Evolutionary conservation across 768 basidiomycete genomes (phyloP).

Genomic region (Amanita rubescens): DNA sequence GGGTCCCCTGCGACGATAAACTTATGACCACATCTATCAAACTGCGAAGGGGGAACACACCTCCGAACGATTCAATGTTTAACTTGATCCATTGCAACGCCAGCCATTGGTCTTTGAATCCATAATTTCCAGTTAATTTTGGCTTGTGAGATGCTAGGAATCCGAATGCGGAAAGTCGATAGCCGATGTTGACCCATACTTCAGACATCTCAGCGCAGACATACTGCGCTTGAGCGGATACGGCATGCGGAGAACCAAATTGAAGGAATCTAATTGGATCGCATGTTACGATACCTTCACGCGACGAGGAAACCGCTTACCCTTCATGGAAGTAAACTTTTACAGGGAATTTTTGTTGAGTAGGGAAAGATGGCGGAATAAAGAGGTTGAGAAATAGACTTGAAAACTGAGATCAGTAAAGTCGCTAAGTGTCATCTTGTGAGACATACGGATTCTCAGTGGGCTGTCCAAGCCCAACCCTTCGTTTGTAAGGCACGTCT

Average conservation of each 20-base stretch:
- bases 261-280: conserved; percentile 53
- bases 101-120: conserved; percentile 81
- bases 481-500: too few relatives aligned
- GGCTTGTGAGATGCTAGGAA: conserved; percentile 65
- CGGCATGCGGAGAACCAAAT: conserved; percentile 65
- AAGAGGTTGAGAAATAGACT: conserved; percentile 65
- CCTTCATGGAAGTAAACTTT: conserved; percentile 76
- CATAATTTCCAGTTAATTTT: conserved; percentile 62
- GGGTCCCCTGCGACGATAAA: conserved; percentile 41
- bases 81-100: conserved; percentile 65
- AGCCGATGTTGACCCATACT: conserved; percentile 73
- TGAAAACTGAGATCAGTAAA: not conserved
- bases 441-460: conserved; percentile 61
- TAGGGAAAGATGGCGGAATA: conserved; percentile 45
- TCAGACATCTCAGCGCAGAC: conserved; percentile 55
- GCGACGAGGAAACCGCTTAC: conserved; percentile 26
- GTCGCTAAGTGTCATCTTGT: not conserved
- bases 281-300: not conserved
- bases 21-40: not conserved
- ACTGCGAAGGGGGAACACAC: conserved; percentile 21
- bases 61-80: conserved; percentile 65
- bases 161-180: conserved; percentile 70
- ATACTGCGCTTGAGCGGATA: conserved; percentile 58
- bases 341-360: conserved; percentile 45
- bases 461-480: conserved; percentile 59